Evolutionary conservation across 352 stramenopile genomes (phyloP), one percentile per base, ranked within the genome.

Genomic region (Phytopythium mirpurense): DNA sequence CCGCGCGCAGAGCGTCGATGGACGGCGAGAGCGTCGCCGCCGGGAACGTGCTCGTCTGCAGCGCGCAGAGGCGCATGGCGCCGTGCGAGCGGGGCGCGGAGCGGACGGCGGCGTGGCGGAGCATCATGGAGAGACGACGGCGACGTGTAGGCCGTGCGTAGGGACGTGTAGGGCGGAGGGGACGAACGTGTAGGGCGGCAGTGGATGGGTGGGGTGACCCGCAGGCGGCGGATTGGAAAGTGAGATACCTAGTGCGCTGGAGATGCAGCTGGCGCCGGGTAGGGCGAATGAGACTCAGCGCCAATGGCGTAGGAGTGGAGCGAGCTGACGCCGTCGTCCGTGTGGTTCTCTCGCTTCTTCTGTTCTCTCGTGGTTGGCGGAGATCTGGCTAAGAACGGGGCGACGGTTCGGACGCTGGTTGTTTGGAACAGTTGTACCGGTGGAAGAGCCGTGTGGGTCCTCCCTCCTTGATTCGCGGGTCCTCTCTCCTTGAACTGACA

Each of bases 21-120:
- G 45, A 52, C 45, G 45, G 45, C 45, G 29, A 16, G 27, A 38
- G 27, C 27, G 45, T 51, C 29, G 45, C 37, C 18, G 45, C 29
- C 31, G 45, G 31, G 29, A 52, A 27, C 29, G 37, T 38, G 31
- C 45, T 52, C 24, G 45, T 52, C 45, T 52, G 45, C 31, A 52
- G 29, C 29, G 45, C n/a, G 31, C 45, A 31, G 5, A 19, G 12
- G n/a, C 29, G 29, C 45, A 34, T 9, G 29, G 45, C 45, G 31
- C 15, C n/a, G 31, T 15, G 18, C 6, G 3, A 4, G 24, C 16
- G n/a, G n/a, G 31, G 14, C 23, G 32, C 46, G n/a, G 46, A 42
- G 32, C 46, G 46, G n/a, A n/a, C n/a, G 11, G 31, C 32, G 31
- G 12, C 46, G 19, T 29, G 46, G 46, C 46, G 46, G 16, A 53